A percentile compares a stretch with the other conserved stretches of the same genome.
Evolutionary conservation across 2,329 filamentous ascomycete species (phyloP).

Genomic region (Orbilia javanica): DNA sequence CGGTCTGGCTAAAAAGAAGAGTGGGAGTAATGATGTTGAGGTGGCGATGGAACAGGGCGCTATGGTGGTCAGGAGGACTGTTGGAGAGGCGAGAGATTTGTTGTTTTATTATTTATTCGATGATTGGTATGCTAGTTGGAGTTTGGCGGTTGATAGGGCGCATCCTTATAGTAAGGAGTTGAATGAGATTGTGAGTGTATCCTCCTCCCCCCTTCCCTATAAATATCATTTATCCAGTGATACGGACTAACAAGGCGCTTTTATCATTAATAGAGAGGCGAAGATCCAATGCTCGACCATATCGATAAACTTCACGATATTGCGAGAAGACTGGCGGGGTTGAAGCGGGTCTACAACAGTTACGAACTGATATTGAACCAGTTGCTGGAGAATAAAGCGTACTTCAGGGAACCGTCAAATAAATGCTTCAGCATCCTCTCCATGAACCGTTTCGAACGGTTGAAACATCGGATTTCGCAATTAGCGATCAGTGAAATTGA

Average conservation of each 20-base stretch:
- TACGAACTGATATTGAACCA: constrained; percentile 74
- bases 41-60: constrained; percentile 64
- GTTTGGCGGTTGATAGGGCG: constrained; percentile 72
- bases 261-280: constrained; percentile 69
- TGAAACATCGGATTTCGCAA: constrained; percentile 73
- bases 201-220: constrained; percentile 36
- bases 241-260: constrained; percentile 64
- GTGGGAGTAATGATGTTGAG: constrained; percentile 67
- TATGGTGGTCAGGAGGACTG: constrained; percentile 63
- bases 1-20: constrained; percentile 67
- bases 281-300: constrained; percentile 67
- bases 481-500: constrained; percentile 75
- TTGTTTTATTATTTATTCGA: constrained; percentile 77
- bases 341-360: constrained; percentile 74
- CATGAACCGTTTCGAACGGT: constrained; percentile 72
- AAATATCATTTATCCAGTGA: background rate
- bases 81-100: constrained; percentile 71
- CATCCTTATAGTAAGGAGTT: constrained; percentile 68
- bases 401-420: constrained; percentile 69
- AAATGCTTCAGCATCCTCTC: constrained; percentile 66
- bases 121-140: constrained; percentile 75
- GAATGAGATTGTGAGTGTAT: constrained; percentile 67
- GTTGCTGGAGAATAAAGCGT: constrained; percentile 65
- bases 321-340: constrained; percentile 72
- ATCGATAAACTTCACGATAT: constrained; percentile 72